These are phyloP conservation scores for Acacia concinna DNA, from an alignment of 331 rosid species.

Conservation along the genomic window DNA sequence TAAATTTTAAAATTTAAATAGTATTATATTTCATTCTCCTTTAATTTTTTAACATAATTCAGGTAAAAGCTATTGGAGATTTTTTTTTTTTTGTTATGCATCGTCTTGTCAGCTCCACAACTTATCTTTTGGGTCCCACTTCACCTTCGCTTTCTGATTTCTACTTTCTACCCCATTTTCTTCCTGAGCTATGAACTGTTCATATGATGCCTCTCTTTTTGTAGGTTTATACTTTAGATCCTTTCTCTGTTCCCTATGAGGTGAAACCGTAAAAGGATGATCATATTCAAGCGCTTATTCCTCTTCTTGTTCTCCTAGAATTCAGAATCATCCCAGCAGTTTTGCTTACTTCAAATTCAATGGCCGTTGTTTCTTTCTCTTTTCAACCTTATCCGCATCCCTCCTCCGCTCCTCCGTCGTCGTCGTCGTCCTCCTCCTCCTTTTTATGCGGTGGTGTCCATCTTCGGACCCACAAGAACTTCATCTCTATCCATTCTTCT, in stretches of 20 bases:
- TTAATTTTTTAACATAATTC: too few relatives aligned
- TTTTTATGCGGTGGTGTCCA: conserved; percentile 48
- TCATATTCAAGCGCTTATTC: neutral
- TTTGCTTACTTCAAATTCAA: conserved; percentile 30
- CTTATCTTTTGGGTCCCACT: neutral
- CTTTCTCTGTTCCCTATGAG: neutral
- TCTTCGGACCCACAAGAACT: conserved; percentile 44
- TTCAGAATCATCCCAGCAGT: neutral
- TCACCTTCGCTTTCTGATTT: neutral
- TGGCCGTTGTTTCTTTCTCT: conserved; percentile 66
- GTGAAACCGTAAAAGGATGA: conserved; percentile 26
- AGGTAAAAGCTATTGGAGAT: too few relatives aligned
- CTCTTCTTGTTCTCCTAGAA: conserved; percentile 2
- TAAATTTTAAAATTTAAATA: too few relatives aligned
- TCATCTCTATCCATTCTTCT: conserved; percentile 43
- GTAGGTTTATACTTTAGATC: neutral
- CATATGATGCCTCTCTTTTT: neutral
- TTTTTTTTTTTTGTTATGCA: too few relatives aligned
- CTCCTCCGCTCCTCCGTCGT: conserved; percentile 28
- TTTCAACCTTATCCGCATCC: conserved; percentile 45
- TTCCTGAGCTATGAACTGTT: neutral
- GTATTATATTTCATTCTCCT: too few relatives aligned
- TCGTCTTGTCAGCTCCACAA: too few relatives aligned
- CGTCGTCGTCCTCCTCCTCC: conserved; percentile 14
- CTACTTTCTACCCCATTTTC: too few relatives aligned